Percentiles rank a stretch among this genome's conserved stretches.
Conservation (phyloP, 73 alveolate species). For the Durusdinium trenchii region DNA sequence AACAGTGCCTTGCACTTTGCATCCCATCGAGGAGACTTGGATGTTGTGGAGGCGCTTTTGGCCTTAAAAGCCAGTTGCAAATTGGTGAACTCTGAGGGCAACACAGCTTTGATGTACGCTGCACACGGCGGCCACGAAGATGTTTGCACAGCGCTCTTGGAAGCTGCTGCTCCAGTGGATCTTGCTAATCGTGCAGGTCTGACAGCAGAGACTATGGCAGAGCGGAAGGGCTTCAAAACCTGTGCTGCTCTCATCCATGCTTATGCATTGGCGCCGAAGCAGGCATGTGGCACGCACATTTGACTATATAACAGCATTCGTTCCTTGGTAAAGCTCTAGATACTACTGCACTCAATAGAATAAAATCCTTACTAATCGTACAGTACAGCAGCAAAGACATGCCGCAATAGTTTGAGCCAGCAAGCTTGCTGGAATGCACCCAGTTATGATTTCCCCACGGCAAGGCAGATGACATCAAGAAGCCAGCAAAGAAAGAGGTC, state of each 20-base stretch:
- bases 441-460: not conserved
- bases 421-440: not conserved
- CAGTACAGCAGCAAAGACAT: not conserved
- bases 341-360: no score
- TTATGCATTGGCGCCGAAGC: constrained; percentile 76
- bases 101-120: constrained; percentile 86
- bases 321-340: no score
- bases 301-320: no score
- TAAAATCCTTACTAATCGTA: no score
- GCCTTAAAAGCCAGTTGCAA: constrained; percentile 11
- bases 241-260: constrained; percentile 88
- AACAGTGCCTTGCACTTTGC: constrained; percentile 80
- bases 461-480: not conserved
- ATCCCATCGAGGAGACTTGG: constrained; percentile 79
- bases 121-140: constrained; percentile 89
- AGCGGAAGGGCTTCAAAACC: constrained; percentile 47
- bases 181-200: constrained; percentile 59
- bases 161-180: constrained; percentile 8
- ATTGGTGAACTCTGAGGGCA: constrained; percentile 72
- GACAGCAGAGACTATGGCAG: constrained; percentile 86
- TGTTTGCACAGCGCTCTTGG: constrained; percentile 72
- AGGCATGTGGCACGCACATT: constrained; percentile 14
- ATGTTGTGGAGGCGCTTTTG: constrained; percentile 46
- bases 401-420: no score
- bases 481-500: constrained; percentile 14